phyloP scores from a whole-genome alignment of 129 eudicot genomes.

The Deinandra increscens region DNA sequence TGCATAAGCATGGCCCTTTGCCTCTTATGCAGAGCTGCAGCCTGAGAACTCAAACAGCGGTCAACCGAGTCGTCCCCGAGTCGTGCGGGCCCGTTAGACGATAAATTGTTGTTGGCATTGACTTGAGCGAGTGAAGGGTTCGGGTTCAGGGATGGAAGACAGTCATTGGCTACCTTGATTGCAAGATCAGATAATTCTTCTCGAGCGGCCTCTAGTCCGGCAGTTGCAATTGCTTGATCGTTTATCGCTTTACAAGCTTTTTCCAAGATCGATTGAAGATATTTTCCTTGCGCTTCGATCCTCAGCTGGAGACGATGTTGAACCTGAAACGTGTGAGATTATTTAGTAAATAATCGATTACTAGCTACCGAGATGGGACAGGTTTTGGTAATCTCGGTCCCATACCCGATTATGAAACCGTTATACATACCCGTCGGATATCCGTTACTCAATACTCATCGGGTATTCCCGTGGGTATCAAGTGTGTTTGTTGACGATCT shows the following conservation, averaged over 20 bases:
- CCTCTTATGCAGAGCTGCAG: constrained; percentile 54
- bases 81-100: constrained; percentile 33
- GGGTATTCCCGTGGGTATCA: too few relatives aligned
- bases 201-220: constrained; percentile 56
- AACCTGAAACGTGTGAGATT: constrained; percentile 39
- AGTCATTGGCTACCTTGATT: constrained; percentile 51
- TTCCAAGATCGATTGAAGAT: constrained; percentile 63
- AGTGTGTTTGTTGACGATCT: too few relatives aligned
- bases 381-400: too few relatives aligned
- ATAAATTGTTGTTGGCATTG: constrained; percentile 10
- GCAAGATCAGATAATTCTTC: constrained; percentile 53
- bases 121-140: constrained; percentile 42
- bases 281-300: constrained; percentile 75
- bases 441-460: too few relatives aligned
- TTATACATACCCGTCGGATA: too few relatives aligned
- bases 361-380: background rate
- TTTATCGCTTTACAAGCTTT: constrained; percentile 69
- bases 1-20: constrained; percentile 47
- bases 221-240: constrained; percentile 39
- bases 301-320: constrained; percentile 67
- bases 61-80: constrained; percentile 41
- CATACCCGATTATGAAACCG: too few relatives aligned
- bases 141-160: constrained; percentile 27
- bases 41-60: constrained; percentile 49
- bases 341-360: background rate